Evolutionary conservation across 2,329 filamentous ascomycete genomes (phyloP), one percentile per base, ranked within the genome.

Genomic region (Neofusicoccum sp.): DNA sequence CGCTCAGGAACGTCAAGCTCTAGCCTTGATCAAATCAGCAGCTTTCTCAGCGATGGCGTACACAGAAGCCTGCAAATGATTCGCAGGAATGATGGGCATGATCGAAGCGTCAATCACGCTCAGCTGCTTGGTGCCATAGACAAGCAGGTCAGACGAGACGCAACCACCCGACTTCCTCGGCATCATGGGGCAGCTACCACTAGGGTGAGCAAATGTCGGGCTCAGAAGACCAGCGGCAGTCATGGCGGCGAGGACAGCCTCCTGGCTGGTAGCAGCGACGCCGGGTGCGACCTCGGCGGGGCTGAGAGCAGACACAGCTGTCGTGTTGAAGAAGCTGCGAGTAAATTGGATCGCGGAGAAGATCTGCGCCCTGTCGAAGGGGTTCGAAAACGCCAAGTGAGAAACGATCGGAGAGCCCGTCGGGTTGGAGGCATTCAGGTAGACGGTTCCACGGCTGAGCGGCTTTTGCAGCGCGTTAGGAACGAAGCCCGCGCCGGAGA

Each of bases 401-500:
- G 44, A 12, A 34, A 48, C 56, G 28, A 60, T 22, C 12, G 66
- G 54, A 9, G 4, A 5, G 41, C 54, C 54, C 4, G 8, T 36
- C 0, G 79, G 79, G 66, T 78, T 78, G 6, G 70, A 69, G 14
- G 75, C 69, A 14, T 67, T 60, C 6, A 65, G 43, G 43, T 75
- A 73, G 9, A 61, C 36, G 6, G 64, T 70, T 1, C 70, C 66
- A 4, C 70, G 66, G 12, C 69, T 72, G 1, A 73, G 72, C 1
- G 54, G 54, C 41, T 58, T 58, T n/a, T 58, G 54, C 4, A 58
- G 9, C 9, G 54, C 54, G 41, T 58, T 58, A 9, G 54, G 54
- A 3, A 58, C 41, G 16, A 73, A 71, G 3, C 76, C 78, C 4
- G 74, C 81, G 33, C 75, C 83, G 41, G 82, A 83, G 5, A 74